Evolutionary conservation across 192 early-diverging fungal genomes (phyloP).

Genomic region (Backusella morwellensis): DNA sequence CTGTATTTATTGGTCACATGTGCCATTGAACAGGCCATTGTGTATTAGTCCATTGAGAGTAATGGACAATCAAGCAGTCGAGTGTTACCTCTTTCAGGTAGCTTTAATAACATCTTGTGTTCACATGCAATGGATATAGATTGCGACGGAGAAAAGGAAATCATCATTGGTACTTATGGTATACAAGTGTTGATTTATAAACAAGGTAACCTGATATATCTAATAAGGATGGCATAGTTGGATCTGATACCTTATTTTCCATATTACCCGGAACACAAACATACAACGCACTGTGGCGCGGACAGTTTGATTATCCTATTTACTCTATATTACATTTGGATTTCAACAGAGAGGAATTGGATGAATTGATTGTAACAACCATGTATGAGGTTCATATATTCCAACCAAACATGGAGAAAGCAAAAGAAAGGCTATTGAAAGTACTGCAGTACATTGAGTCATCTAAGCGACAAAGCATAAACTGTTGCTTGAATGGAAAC

Average conservation of each 20-base stretch:
- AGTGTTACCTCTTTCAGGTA: constrained; percentile 46
- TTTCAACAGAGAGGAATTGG: constrained; percentile 52
- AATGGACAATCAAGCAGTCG: constrained; percentile 34
- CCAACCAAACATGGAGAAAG: constrained; percentile 43
- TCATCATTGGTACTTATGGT: constrained; percentile 58
- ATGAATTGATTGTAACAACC: constrained; percentile 52
- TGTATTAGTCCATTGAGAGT: constrained; percentile 48
- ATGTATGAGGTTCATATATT: constrained; percentile 54
- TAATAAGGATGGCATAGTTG: not conserved
- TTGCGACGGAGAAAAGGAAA: constrained; percentile 56
- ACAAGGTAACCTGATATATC: constrained; percentile 23
- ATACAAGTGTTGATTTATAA: constrained; percentile 58
- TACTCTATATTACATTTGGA: constrained; percentile 49
- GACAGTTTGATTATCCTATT: constrained; percentile 53
- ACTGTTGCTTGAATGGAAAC: constrained; percentile 28
- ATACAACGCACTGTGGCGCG: constrained; percentile 48
- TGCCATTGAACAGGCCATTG: constrained; percentile 51
- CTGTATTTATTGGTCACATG: constrained; percentile 54
- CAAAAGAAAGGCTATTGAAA: constrained; percentile 39
- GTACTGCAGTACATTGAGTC: constrained; percentile 42
- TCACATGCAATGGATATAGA: constrained; percentile 57
- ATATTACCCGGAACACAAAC: constrained; percentile 23
- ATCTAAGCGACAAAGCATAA: constrained; percentile 35
- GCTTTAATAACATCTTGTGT: constrained; percentile 54
- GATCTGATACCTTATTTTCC: not conserved